Base-by-base conservation (phyloP, 2,329 filamentous ascomycete genomes). In the Cryphonectria carpinicola region DNA sequence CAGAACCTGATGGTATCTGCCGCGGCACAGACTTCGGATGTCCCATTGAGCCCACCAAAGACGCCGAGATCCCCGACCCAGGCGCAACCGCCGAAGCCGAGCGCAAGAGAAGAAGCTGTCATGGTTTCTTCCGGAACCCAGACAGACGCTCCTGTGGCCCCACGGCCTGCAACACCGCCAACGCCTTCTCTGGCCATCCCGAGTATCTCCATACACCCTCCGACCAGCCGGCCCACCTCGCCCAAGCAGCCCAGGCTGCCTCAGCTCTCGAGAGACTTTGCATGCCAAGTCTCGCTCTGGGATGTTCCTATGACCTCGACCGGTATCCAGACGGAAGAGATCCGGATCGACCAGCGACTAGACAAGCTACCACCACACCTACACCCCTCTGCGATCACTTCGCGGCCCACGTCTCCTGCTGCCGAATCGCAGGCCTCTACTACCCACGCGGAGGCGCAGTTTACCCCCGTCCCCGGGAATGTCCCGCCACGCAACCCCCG, bases 121-220 rank as follows among this genome's bases (percentile, higher is more conserved):
- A 87, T 89, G 82, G 82, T 84, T 2, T 88, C 88, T 11, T 82
- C 83, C 13, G 87, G 86, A 1, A 93, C 90, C 0, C 91, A 93
- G 79, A 93, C 91, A 0, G 85, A 86, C 65, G 74, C 80, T n/a
- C 71, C 78, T 1, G 76, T 80, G 4, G 76, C 79, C 11, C 78
- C 76, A 11, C 77, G 74, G 35, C 65, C 71, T 54, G 63, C 13
- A 14, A 71, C 66, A 3, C 65, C 65, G n/a, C 22, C 74, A 73
- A 81, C 80, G 13, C 80, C 81, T 70, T 82, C 83, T 74, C 81
- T 89, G 71, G 77, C 85, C 5, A 92, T 98, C 72, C 95, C 95
- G 0, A 93, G 91, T 76, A 99, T 99, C 78, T 92, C 93, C 69
- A 93, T 99, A 66, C 93, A 97, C 75, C 96, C 96, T 43, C 95